Percentiles rank a stretch among this genome's conserved stretches.
phyloP scores from a whole-genome alignment of 2,329 filamentous ascomycete genomes.

The Sarocladium strictum region DNA sequence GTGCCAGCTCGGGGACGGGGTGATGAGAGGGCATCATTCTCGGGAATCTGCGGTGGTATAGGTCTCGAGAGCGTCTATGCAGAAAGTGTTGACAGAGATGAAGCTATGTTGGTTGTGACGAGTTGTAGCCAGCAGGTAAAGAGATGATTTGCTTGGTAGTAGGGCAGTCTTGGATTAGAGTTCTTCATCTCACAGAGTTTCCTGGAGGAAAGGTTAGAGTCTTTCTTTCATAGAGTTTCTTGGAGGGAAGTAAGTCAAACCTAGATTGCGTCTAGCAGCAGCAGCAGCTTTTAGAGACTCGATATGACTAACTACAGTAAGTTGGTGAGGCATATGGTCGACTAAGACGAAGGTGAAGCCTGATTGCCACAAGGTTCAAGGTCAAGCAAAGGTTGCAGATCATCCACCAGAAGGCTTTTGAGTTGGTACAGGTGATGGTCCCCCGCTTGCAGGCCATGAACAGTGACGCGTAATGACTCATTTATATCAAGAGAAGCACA shows the following conservation, averaged over 20 bases:
- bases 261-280: neutral
- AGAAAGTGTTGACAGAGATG: too few relatives aligned
- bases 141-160: neutral
- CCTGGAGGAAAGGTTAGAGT: neutral
- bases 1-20: too few relatives aligned
- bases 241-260: neutral
- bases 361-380: neutral
- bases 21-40: neutral
- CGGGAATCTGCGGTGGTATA: neutral
- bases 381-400: neutral
- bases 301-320: neutral
- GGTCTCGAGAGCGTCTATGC: neutral
- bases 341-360: neutral
- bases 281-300: neutral
- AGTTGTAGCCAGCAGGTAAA: neutral
- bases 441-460: too few relatives aligned
- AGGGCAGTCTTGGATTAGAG: neutral
- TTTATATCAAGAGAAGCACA: too few relatives aligned
- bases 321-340: neutral
- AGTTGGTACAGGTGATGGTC: too few relatives aligned
- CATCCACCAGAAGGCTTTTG: neutral
- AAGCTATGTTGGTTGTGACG: neutral
- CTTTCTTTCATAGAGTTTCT: neutral
- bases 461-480: too few relatives aligned
- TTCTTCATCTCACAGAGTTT: neutral